Conservation (phyloP, 2,329 filamentous ascomycete genomes). For the Lachnum nothofagi region DNA sequence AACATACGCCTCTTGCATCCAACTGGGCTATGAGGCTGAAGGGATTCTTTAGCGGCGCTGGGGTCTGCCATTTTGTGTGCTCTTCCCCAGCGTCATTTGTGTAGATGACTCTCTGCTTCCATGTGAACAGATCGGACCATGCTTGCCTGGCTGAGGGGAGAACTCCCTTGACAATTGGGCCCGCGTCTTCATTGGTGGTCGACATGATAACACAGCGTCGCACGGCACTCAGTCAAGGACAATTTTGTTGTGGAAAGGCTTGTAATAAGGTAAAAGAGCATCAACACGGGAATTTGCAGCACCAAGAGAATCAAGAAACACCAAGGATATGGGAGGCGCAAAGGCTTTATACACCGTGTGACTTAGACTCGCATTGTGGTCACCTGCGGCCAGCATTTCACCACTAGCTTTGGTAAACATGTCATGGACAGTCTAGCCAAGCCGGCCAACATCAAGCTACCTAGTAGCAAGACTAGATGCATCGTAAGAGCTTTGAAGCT, state of each 20-base stretch:
- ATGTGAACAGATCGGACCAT: slow-evolving; percentile 61
- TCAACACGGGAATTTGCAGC: not conserved
- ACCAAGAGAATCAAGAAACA: not conserved
- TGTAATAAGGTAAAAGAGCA: not conserved
- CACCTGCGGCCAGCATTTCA: too few species aligned
- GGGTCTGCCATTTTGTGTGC: slow-evolving; percentile 62
- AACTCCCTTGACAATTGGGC: slow-evolving; percentile 62
- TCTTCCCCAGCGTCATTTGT: slow-evolving; percentile 61
- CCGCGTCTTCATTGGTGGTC: slow-evolving; percentile 42
- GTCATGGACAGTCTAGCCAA: not conserved
- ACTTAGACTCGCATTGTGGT: too few species aligned
- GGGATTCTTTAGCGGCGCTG: slow-evolving; percentile 62
- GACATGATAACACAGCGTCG: not conserved
- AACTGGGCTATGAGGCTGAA: slow-evolving; percentile 62
- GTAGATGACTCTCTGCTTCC: slow-evolving; percentile 68
- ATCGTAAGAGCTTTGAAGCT: not conserved
- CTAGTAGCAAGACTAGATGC: not conserved
- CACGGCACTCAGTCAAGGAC: not conserved
- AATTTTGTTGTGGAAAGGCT: not conserved
- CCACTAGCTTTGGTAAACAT: too few species aligned
- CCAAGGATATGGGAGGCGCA: not conserved
- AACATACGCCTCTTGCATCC: slow-evolving; percentile 44
- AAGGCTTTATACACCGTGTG: not conserved
- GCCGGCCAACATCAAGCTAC: not conserved
- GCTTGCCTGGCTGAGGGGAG: slow-evolving; percentile 61